These are phyloP conservation scores for Austroboletus novae-zelandiae DNA, from an alignment of 1,284 basidiomycete species.

Conservation along the genomic window DNA sequence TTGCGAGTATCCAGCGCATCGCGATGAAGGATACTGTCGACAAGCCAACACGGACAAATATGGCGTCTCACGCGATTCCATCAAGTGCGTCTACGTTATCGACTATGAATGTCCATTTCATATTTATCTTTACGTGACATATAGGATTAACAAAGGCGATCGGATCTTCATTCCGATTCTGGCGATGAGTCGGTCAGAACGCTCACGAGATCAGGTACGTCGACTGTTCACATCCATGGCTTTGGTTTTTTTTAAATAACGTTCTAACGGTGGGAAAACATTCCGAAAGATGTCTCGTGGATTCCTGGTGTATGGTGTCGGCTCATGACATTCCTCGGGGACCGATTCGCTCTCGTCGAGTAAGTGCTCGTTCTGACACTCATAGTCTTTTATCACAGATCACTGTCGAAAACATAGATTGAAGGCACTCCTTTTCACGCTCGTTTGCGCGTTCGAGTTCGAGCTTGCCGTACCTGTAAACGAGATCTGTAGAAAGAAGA, in stretches of 20 bases:
- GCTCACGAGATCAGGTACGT: conserved; percentile 33
- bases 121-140: neutral
- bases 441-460: conserved; percentile 37
- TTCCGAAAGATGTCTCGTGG: conserved; percentile 45
- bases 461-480: too few relatives aligned
- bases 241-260: neutral
- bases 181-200: conserved; percentile 44
- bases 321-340: too few relatives aligned
- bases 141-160: conserved; percentile 41
- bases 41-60: conserved; percentile 42
- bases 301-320: too few relatives aligned
- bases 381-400: too few relatives aligned
- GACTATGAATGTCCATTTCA: neutral
- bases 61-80: conserved; percentile 36
- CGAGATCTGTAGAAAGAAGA: too few relatives aligned
- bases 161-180: conserved; percentile 37
- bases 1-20: conserved; percentile 51
- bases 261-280: conserved; percentile 46
- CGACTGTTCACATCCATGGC: too few relatives aligned
- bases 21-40: conserved; percentile 54
- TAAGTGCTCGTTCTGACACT: conserved; percentile 25
- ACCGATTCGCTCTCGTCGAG: conserved; percentile 69
- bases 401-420: too few relatives aligned
- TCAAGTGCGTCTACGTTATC: conserved; percentile 8
- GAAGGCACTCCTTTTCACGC: conserved; percentile 49